Percentiles rank a stretch among this genome's conserved stretches.
phyloP scores from a whole-genome alignment of 2,329 filamentous ascomycete species.

The Fonsecaea pugnacius region DNA sequence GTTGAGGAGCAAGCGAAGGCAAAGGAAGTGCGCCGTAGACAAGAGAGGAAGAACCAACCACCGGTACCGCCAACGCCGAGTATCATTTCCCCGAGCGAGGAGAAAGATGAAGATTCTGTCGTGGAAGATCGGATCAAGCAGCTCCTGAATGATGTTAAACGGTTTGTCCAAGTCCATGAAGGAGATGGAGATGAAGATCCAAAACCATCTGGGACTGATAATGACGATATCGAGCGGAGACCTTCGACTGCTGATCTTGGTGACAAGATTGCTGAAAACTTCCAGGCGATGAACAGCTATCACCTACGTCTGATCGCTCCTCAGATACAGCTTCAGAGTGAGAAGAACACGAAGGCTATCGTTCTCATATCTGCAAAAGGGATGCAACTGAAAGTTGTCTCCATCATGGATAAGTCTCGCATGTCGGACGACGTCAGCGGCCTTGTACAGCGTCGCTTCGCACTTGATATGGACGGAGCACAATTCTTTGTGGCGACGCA shows the following conservation, averaged over 20 bases:
- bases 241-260: conserved; percentile 57
- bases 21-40: conserved; percentile 51
- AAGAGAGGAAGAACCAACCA: conserved; percentile 22
- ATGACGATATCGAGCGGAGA: conserved; percentile 43
- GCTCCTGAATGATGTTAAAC: conserved; percentile 80
- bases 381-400: conserved; percentile 96
- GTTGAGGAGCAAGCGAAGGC: conserved; percentile 89
- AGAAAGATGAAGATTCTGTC: conserved; percentile 65
- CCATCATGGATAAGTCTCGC: conserved; percentile 96
- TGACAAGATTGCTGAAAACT: conserved; percentile 82
- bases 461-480: conserved; percentile 93
- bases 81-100: conserved; percentile 44
- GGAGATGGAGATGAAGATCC: conserved; percentile 42
- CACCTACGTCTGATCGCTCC: conserved; percentile 93
- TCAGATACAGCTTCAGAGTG: conserved; percentile 96
- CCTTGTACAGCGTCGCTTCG: conserved; percentile 90
- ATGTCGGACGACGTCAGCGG: conserved; percentile 92
- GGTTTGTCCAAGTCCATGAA: conserved; percentile 76
- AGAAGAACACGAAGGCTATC: conserved; percentile 97
- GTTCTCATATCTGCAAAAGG: conserved; percentile 95
- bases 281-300: conserved; percentile 89
- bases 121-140: conserved; percentile 85
- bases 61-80: conserved; percentile 27
- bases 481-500: conserved; percentile 98
- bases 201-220: conserved; percentile 38